Base-by-base conservation (phyloP, 306 rosid genomes). In the Vigna radiata region DNA sequence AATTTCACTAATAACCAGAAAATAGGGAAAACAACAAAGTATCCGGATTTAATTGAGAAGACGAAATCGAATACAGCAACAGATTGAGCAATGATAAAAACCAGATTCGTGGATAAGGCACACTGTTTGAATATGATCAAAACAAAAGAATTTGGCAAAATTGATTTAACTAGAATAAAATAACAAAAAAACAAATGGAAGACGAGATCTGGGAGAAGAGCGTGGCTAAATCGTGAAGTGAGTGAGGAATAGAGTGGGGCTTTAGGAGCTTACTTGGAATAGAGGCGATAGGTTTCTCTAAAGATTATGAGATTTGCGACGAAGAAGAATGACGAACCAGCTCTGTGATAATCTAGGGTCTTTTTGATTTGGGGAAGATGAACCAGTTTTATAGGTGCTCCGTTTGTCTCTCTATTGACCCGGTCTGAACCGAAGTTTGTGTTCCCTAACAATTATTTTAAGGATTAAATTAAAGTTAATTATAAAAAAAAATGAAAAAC, bases 161-260 rank as follows among this genome's bases (percentile, higher is more conserved):
- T 17, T 12, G 31, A 67, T 17, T 64, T 1, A 64, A 18, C 0
- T 27, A 65, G 1, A 46, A 11, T 9, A 17, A 8, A 33, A 36
- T 15, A 14, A 27, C 18, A 31, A 29, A 54, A 21, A 19, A 82
- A 60, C 0, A 82, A 68, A 0, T 29, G 37, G n/a, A 53, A 46
- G 23, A 71, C 36, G 75, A 71, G 79, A 82, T 71, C 79, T 4
- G 16, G 29, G 52, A 64, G n/a, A 50, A 60, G 46, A 18, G 80
- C n/a, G 62, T 2, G n/a, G 2, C 59, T 23, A 6, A 73, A 27
- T 55, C 8, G 5, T 7, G 70, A 41, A 59, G 43, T n/a, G 53
- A 55, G 17, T 4, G 2, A 60, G 3, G 31, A 33, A 47, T 0
- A 54, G 54, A 3, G 29, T 3, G 1, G 25, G n/a, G 41, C 17